Conservation (phyloP, 1,284 basidiomycete species). For the Hypsizygus ulmarius region DNA sequence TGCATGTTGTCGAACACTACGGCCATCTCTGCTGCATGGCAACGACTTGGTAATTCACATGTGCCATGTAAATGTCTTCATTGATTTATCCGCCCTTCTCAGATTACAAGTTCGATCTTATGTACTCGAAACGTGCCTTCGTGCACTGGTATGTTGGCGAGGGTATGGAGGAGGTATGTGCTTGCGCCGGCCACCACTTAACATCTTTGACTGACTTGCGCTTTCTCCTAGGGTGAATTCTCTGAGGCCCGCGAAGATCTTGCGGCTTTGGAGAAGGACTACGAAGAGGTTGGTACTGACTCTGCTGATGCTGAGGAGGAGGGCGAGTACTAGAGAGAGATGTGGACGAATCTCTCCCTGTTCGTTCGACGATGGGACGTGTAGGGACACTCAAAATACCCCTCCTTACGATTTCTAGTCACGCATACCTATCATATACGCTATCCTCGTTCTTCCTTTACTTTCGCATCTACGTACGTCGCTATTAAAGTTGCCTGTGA, state of each 20-base stretch:
- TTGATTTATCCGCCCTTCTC: neutral
- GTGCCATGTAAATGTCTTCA: neutral
- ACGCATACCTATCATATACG: conserved; percentile 16
- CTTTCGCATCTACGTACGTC: conserved; percentile 17
- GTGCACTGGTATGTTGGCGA: conserved; percentile 99
- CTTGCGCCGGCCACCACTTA: neutral
- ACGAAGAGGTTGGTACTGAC: conserved; percentile 94
- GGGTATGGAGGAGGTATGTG: conserved; percentile 89
- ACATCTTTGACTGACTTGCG: conserved; percentile 9
- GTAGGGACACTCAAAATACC: conserved; percentile 20
- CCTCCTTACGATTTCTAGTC: conserved; percentile 15
- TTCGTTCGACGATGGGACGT: conserved; percentile 8
- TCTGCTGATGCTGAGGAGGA: conserved; percentile 82
- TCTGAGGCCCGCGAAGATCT: conserved; percentile 97
- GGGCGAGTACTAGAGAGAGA: conserved; percentile 62
- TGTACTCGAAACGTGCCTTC: conserved; percentile 96
- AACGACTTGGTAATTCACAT: conserved; percentile 66
- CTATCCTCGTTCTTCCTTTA: conserved; percentile 11
- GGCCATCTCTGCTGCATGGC: conserved; percentile 94
- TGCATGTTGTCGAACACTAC: conserved; percentile 98
- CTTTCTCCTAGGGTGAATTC: conserved; percentile 74
- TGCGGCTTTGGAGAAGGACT: conserved; percentile 95
- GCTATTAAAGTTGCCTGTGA: conserved; percentile 12
- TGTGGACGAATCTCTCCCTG: conserved; percentile 15
- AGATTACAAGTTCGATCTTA: conserved; percentile 99